These are phyloP conservation scores for Hypholoma fasciculare DNA, from an alignment of 768 basidiomycete species.

Conservation along the genomic window DNA sequence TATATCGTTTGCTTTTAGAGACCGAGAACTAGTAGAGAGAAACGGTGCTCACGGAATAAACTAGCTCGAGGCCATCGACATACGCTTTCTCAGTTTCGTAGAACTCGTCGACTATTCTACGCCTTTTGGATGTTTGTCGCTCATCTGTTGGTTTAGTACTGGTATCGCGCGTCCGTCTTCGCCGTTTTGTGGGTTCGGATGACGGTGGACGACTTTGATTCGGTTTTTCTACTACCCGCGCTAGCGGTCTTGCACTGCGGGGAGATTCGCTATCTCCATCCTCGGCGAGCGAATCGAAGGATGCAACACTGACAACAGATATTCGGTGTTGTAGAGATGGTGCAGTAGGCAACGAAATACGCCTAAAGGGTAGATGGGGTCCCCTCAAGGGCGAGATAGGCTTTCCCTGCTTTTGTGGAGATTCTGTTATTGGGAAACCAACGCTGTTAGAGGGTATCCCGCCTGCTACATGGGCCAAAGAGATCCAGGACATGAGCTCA, in stretches of 20 bases:
- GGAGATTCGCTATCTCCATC: slow-evolving; percentile 18
- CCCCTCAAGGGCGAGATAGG: slow-evolving; percentile 35
- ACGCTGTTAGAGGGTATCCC: slow-evolving; percentile 6
- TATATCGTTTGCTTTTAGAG: slow-evolving; percentile 25
- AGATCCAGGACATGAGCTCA: not conserved
- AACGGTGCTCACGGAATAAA: slow-evolving; percentile 62
- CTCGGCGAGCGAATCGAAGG: slow-evolving; percentile 72
- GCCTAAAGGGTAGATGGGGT: slow-evolving; percentile 59
- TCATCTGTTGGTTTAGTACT: slow-evolving; percentile 44
- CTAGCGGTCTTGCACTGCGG: slow-evolving; percentile 9
- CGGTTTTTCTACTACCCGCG: slow-evolving; percentile 12
- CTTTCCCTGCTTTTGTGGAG: slow-evolving; percentile 18
- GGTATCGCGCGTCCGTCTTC: slow-evolving; percentile 36
- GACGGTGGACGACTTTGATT: slow-evolving; percentile 36
- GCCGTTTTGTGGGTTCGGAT: slow-evolving; percentile 38
- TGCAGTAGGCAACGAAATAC: slow-evolving; percentile 59
- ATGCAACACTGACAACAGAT: slow-evolving; percentile 69
- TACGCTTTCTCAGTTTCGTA: slow-evolving; percentile 81
- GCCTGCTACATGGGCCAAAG: slow-evolving; percentile 2
- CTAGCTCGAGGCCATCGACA: slow-evolving; percentile 77
- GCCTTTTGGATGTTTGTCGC: slow-evolving; percentile 52
- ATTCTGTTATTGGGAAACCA: slow-evolving; percentile 15
- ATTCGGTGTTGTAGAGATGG: slow-evolving; percentile 55
- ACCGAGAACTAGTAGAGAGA: slow-evolving; percentile 1
- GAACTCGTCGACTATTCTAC: slow-evolving; percentile 78